Conservation (phyloP, 2,329 filamentous ascomycete genomes). For the Raffaelea ambrosiae region DNA sequence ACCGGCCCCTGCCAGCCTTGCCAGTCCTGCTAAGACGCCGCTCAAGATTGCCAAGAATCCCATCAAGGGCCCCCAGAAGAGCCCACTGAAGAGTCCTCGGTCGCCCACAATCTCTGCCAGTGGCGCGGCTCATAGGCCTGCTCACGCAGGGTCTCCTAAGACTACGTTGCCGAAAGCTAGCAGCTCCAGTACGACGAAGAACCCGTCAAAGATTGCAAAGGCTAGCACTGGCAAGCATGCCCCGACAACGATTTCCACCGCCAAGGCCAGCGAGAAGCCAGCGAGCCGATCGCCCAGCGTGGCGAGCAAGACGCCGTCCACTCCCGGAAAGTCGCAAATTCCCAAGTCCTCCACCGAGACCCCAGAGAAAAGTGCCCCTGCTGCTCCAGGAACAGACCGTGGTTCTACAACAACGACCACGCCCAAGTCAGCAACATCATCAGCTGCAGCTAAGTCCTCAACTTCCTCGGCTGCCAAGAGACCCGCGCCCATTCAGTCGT, state of each 20-base stretch:
- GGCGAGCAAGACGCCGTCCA: slow-evolving; percentile 28
- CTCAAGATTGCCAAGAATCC: no score
- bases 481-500: slow-evolving; percentile 31
- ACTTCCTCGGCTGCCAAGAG: slow-evolving; percentile 30
- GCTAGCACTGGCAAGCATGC: background rate
- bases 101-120: no score
- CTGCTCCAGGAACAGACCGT: no score
- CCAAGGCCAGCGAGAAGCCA: slow-evolving; percentile 24
- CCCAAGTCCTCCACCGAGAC: slow-evolving; percentile 19
- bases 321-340: slow-evolving; percentile 20
- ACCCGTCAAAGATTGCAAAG: background rate
- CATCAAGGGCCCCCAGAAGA: no score
- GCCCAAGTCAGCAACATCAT: slow-evolving; percentile 13
- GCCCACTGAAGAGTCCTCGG: no score
- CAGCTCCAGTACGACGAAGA: slow-evolving; percentile 3
- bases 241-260: slow-evolving; percentile 23
- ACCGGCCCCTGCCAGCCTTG: no score
- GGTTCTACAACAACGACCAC: no score
- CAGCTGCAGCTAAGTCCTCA: slow-evolving; percentile 20
- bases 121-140: no score
- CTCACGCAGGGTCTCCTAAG: no score
- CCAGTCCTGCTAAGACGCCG: no score
- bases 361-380: background rate
- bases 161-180: background rate
- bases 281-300: slow-evolving; percentile 26